Conservation (phyloP, 2,329 filamentous ascomycete genomes). For the Fusarium begoniae region DNA sequence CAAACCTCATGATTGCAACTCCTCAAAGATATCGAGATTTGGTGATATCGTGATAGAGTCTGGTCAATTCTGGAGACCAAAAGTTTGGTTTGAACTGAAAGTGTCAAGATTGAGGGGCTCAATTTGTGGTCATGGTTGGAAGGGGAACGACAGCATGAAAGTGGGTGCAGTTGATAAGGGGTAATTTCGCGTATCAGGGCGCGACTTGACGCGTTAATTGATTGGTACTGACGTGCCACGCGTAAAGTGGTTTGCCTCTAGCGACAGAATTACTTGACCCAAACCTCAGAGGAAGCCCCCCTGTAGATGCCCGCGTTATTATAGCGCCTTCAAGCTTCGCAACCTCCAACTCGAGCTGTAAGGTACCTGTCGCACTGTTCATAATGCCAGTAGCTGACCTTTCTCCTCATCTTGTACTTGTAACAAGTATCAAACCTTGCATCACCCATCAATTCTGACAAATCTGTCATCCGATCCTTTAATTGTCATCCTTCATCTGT, state of each 20-base stretch:
- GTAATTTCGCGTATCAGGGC: conserved; percentile 42
- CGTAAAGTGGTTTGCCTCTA: conserved; percentile 47
- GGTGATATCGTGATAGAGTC: conserved; percentile 12
- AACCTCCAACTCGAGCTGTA: neutral
- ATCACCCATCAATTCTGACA: conserved; percentile 12
- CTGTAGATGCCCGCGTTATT: conserved; percentile 22
- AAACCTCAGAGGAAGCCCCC: rapidly evolving
- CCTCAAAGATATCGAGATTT: neutral
- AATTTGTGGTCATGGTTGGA: conserved; percentile 29
- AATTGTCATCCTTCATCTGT: neutral
- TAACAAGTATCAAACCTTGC: conserved; percentile 2
- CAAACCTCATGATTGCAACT: conserved; percentile 25
- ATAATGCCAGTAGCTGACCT: neutral
- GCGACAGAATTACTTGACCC: conserved; percentile 2
- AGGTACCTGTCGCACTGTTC: neutral
- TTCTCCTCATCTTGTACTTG: conserved; percentile 15
- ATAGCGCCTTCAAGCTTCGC: conserved; percentile 2
- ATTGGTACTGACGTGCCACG: conserved; percentile 45
- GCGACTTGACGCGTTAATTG: conserved; percentile 57
- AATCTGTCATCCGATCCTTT: conserved; percentile 1
- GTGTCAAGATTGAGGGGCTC: conserved; percentile 37
- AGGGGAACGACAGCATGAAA: conserved; percentile 29
- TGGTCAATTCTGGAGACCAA: neutral
- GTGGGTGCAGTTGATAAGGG: conserved; percentile 30
- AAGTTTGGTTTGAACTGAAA: conserved; percentile 6